A percentile compares a stretch with the other conserved stretches of the same genome.
Conservation (phyloP, 805 yeast species). For the Kodamaea fukazawae region DNA sequence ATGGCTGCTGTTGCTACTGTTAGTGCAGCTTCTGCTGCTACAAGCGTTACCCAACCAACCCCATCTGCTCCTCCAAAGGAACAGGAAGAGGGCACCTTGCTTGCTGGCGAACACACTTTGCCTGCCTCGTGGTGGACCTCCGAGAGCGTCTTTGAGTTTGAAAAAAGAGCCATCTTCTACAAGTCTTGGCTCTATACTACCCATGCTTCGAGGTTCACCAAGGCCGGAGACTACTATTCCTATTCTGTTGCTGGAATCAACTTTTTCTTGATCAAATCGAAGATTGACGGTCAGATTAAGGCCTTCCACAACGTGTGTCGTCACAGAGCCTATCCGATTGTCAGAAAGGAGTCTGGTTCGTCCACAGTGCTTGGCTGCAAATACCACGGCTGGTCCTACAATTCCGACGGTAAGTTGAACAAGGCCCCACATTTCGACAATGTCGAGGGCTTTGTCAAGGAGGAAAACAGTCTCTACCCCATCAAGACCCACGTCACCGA, state of each 20-base stretch:
- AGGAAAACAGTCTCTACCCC: slow-evolving; percentile 52
- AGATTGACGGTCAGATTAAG: slow-evolving; percentile 44
- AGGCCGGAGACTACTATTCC: slow-evolving; percentile 56
- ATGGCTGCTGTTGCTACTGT: no score
- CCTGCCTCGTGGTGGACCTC: slow-evolving; percentile 71
- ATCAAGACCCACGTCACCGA: slow-evolving; percentile 53
- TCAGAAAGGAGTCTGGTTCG: slow-evolving; percentile 58
- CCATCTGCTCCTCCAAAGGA: slow-evolving; percentile 26
- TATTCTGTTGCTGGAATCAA: slow-evolving; percentile 51
- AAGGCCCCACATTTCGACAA: slow-evolving; percentile 63
- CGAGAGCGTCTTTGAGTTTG: slow-evolving; percentile 55
- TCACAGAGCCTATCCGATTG: slow-evolving; percentile 63
- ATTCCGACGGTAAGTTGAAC: slow-evolving; percentile 55
- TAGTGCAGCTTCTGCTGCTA: no score
- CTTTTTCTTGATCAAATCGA: slow-evolving; percentile 54
- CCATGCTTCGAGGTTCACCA: slow-evolving; percentile 51
- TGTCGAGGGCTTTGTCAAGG: slow-evolving; percentile 56
- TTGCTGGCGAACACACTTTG: slow-evolving; percentile 43
- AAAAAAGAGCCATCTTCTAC: slow-evolving; percentile 55
- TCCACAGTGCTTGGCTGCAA: slow-evolving; percentile 56
- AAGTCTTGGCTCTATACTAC: slow-evolving; percentile 56
- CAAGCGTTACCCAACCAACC: no score
- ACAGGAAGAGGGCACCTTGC: slow-evolving; percentile 13
- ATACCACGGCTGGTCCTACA: slow-evolving; percentile 66
- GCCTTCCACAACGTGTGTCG: slow-evolving; percentile 67